Evolutionary conservation across 345 rosid species (phyloP), one percentile per base, ranked within the genome.

Genomic region (Brassica nigra): DNA sequence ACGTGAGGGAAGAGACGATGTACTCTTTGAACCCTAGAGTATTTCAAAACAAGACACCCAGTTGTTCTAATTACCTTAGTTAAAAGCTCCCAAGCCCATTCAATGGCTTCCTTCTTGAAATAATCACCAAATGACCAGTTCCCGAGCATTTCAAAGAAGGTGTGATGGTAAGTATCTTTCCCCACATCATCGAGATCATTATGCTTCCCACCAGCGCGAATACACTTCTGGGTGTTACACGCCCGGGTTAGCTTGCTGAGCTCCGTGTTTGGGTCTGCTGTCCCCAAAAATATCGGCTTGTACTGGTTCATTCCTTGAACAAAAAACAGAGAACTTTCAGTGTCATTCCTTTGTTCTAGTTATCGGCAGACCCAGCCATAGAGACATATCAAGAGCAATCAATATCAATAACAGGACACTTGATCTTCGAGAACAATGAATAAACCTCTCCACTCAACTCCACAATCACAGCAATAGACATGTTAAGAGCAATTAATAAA

Each of bases 61-160:
- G 0, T 7, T 28, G 20, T 42, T 72, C 27, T 6, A 57, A 8
- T 29, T 62, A 88, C 98, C 94, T 86, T 79, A 1, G 96, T 90
- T 28, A 95, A 87, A 65, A 95, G 92, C 81, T 95, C 98, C 97
- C 98, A 95, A 61, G 96, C 99, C 98, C 98, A 95, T 74, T 83
- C 93, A 54, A 95, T 95, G 2, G 99, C 99, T 74, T 95, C 97
- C 49, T 82, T 84, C 90, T 95, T 95, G 80, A 93, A 95, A 85
- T 95, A 95, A 82, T 93, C 96, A 47, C 99, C 98, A 73, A 95
- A 95, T 0, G 99, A 95, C 99, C 99, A 95, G 80, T 93, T 93
- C 7, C 99, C 99, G 27, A 95, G 87, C 99, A 95, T 95, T 85
- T 95, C 98, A 79, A 95, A 95, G 90, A 95, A 93, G 12, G 99